These are phyloP conservation scores for Eimeria acervulina DNA, from an alignment of 169 alveolate genomes.

Conservation along the genomic window DNA sequence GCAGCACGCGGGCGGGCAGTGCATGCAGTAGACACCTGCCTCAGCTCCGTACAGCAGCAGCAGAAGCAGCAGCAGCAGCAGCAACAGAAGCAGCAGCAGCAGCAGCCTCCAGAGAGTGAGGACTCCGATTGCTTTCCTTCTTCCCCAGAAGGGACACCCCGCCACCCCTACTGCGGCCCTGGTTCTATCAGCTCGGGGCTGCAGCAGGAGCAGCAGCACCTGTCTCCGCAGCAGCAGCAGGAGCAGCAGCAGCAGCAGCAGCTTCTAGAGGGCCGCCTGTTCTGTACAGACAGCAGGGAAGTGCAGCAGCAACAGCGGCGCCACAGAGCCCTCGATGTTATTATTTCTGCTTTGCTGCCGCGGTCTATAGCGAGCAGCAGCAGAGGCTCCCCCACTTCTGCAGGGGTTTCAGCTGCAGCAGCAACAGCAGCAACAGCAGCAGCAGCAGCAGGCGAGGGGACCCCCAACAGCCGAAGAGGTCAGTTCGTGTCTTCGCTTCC, in stretches of 20 bases:
- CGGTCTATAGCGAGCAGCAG: constrained; percentile 34
- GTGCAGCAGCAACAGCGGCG: constrained; percentile 55
- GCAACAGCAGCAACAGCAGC: constrained; percentile 32
- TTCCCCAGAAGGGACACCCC: background rate
- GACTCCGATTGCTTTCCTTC: background rate
- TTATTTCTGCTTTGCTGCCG: constrained; percentile 30
- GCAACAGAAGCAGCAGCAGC: constrained; percentile 44
- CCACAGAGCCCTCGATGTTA: constrained; percentile 26
- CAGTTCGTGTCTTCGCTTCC: constrained; percentile 25
- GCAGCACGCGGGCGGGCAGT: constrained; percentile 37
- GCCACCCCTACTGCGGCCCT: background rate
- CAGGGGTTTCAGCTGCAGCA: constrained; percentile 34
- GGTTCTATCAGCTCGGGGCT: background rate
- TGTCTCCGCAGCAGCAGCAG: constrained; percentile 33
- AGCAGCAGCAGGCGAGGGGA: constrained; percentile 32
- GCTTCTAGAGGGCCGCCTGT: background rate
- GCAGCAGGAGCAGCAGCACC: constrained; percentile 63
- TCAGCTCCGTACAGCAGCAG: constrained; percentile 4
- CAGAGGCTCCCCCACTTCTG: background rate
- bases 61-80: constrained; percentile 29
- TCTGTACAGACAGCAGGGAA: background rate
- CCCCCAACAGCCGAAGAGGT: constrained; percentile 30
- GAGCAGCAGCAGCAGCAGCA: constrained; percentile 64
- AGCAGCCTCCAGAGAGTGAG: background rate
- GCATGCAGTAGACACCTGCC: constrained; percentile 10